Evolutionary conservation across 192 early-diverging fungal species (phyloP), one percentile per base, ranked within the genome.

Genomic region (Lunasporangiospora selenospora): DNA sequence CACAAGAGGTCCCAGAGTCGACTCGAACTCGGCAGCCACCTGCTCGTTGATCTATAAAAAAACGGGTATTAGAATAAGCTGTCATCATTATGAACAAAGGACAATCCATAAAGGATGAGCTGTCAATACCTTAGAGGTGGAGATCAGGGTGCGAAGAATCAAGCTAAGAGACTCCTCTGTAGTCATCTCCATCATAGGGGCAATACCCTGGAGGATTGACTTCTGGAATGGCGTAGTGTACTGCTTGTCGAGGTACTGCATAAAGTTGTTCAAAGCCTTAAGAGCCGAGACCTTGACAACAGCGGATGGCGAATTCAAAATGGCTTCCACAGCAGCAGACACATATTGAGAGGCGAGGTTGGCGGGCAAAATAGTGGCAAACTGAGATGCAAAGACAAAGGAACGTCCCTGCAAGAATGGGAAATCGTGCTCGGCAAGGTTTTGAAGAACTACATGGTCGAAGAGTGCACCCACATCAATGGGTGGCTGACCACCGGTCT

Each of bases 341-440:
- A 96, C 82, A 76, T 93, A 95, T 38, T 92, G 86, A 2, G 69
- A 48, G 2, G 90, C 81, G 26, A 93, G 80, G 13, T 86, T 75
- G 1, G 79, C 46, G 13, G 92, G 92, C 26, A 95, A 75, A 18
- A 87, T 80, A 11, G 82, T 77, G 16, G 89, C 87, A 83, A 94
- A 93, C 62, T 89, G 83, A 43, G 89, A 89, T 3, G 90, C 85
- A 84, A 96, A 95, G 16, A 95, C 89, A 50, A 98, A 86, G 2
- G 94, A 89, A 13, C 96, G 93, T 4, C 95, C 94, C 75, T 94
- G 92, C 56, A 93, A 82, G 70, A 94, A 94, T 8, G 96, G 96
- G 40, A 59, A 78, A 8, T 86, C 87, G 81, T 65, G 51, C 47
- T 61, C 49, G 6, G 56, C 67, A 38, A 91, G 83, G 60, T 85